Percentiles rank a stretch among this genome's conserved stretches.
Evolutionary conservation across 2,329 filamentous ascomycete species (phyloP).

Genomic region (Exophiala alcalophila): DNA sequence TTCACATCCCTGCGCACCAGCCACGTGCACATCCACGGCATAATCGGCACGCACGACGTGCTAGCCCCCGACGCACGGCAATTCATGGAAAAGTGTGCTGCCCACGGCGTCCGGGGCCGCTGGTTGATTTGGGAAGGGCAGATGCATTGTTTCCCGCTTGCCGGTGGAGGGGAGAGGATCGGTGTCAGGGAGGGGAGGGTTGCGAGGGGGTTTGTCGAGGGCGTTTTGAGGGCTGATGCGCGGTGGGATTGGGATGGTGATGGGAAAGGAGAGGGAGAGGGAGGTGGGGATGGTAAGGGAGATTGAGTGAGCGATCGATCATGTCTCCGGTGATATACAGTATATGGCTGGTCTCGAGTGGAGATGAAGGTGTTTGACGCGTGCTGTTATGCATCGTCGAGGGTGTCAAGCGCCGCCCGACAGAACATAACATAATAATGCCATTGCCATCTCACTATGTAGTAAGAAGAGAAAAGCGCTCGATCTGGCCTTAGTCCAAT

Average conservation of each 20-base stretch:
- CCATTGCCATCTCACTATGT: too few species aligned
- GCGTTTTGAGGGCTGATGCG: slow-evolving; percentile 9
- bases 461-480: too few species aligned
- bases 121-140: slow-evolving; percentile 60
- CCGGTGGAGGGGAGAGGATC: slow-evolving; percentile 47
- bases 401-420: too few species aligned
- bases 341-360: too few species aligned
- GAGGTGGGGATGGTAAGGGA: not conserved
- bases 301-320: not conserved
- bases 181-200: slow-evolving; percentile 48
- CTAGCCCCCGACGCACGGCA: slow-evolving; percentile 52
- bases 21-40: slow-evolving; percentile 50
- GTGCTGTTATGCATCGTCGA: slow-evolving; percentile 1
- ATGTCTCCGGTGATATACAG: not conserved
- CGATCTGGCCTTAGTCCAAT: too few species aligned
- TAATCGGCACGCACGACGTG: slow-evolving; percentile 54
- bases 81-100: slow-evolving; percentile 48
- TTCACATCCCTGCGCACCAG: slow-evolving; percentile 39
- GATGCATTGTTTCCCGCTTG: slow-evolving; percentile 60
- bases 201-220: slow-evolving; percentile 43
- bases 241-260: not conserved
- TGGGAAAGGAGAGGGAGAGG: not conserved
- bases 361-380: too few species aligned
- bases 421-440: too few species aligned
- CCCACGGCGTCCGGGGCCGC: slow-evolving; percentile 47